Evolutionary conservation across 169 alveolate species (phyloP).

Genomic region (Eimeria nieschulzi): DNA sequence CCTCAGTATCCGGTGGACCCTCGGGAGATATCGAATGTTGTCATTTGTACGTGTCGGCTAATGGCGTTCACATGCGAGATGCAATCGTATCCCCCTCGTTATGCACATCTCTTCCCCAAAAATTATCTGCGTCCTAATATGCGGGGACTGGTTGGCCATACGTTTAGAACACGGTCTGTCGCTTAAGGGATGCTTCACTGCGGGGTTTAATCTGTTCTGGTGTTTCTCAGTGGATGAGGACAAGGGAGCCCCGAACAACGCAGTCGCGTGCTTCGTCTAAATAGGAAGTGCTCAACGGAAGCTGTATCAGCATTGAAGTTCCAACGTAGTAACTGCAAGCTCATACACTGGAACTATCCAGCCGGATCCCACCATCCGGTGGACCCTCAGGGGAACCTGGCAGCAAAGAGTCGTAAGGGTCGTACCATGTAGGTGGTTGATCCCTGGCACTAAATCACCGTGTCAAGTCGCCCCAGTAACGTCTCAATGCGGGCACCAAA

Average conservation of each 20-base stretch:
- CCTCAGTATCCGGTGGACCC: conserved; percentile 27
- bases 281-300: background rate
- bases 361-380: too few relatives aligned
- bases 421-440: too few relatives aligned
- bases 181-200: background rate
- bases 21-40: conserved; percentile 18
- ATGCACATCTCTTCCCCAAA: too few relatives aligned
- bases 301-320: too few relatives aligned
- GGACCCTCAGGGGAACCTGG: too few relatives aligned
- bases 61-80: background rate
- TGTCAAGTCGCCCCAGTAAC: too few relatives aligned
- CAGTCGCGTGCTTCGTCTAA: background rate
- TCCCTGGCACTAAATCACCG: too few relatives aligned
- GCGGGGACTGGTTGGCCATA: background rate
- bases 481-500: too few relatives aligned
- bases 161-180: background rate
- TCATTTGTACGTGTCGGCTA: background rate
- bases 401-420: too few relatives aligned
- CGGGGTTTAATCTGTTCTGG: background rate
- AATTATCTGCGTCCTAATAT: too few relatives aligned
- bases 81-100: background rate
- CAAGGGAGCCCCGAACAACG: background rate
- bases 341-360: too few relatives aligned
- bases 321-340: too few relatives aligned
- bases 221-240: conserved; percentile 2